These are phyloP conservation scores for Glomus cerebriforme DNA, from an alignment of 192 early-diverging fungal genomes.

Conservation along the genomic window DNA sequence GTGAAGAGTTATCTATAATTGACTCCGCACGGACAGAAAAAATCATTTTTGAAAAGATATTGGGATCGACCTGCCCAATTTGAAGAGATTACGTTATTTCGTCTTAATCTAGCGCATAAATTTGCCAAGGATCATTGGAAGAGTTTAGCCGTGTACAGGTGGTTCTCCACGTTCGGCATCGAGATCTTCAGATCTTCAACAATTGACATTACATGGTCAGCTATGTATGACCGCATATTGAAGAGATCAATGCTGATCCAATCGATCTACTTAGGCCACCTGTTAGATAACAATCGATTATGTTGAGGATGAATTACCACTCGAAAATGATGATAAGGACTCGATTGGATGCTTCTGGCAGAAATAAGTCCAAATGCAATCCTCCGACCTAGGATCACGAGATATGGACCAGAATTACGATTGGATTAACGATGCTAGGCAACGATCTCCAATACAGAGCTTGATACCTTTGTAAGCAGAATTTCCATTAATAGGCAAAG, in stretches of 20 bases:
- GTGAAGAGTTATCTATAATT: too few relatives aligned
- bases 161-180: neutral
- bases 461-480: neutral
- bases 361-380: neutral
- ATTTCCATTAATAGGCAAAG: neutral
- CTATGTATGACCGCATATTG: constrained; percentile 1
- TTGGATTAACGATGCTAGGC: neutral
- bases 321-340: neutral
- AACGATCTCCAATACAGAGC: neutral
- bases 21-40: neutral
- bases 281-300: neutral
- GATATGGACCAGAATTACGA: neutral
- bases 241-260: neutral
- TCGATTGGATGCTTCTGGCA: neutral
- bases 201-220: neutral
- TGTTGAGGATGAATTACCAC: neutral
- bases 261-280: neutral
- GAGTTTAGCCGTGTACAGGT: neutral
- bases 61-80: constrained; percentile 3
- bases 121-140: neutral
- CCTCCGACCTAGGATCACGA: neutral
- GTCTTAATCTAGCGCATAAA: neutral
- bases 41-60: constrained; percentile 12
- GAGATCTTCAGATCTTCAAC: neutral
- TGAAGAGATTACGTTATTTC: constrained; percentile 3